Conservation (phyloP, 345 rosid genomes). For the Trapa incisa region DNA sequence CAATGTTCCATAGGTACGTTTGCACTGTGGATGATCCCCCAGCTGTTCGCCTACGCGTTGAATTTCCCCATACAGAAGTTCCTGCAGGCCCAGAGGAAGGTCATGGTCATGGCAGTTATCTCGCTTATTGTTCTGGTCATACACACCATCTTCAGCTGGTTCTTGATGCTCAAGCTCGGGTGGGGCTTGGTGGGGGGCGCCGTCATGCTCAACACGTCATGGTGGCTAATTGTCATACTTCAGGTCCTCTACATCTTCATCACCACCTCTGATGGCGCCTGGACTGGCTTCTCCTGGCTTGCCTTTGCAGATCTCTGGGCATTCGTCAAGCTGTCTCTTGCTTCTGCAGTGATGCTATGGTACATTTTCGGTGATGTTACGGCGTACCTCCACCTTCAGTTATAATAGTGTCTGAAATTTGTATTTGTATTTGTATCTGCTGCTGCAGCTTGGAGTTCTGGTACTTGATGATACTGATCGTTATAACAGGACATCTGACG, state of each 20-base stretch:
- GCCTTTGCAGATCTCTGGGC: slow-evolving; percentile 69
- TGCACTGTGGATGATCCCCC: slow-evolving; percentile 82
- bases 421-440: background rate
- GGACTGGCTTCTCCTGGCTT: slow-evolving; percentile 70
- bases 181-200: slow-evolving; percentile 35
- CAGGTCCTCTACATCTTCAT: slow-evolving; percentile 46
- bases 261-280: slow-evolving; percentile 67
- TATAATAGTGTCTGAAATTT: too few species aligned
- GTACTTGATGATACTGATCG: slow-evolving; percentile 71
- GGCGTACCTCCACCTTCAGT: slow-evolving; percentile 21
- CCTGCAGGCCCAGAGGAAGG: slow-evolving; percentile 78
- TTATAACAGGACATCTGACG: slow-evolving; percentile 63
- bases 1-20: slow-evolving; percentile 39
- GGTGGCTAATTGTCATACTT: slow-evolving; percentile 24
- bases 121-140: slow-evolving; percentile 50
- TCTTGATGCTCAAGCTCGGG: slow-evolving; percentile 27
- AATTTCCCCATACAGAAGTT: slow-evolving; percentile 87
- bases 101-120: slow-evolving; percentile 68
- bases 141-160: slow-evolving; percentile 52
- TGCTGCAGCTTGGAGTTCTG: slow-evolving; percentile 80
- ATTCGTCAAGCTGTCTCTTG: slow-evolving; percentile 58
- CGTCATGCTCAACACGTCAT: slow-evolving; percentile 18
- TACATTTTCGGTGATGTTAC: slow-evolving; percentile 56
- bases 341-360: slow-evolving; percentile 94
- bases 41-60: slow-evolving; percentile 67